A percentile compares a stretch with the other conserved stretches of the same genome.
Conservation (phyloP, 1,284 basidiomycete genomes). For the Sanguinoderma infundibulare region DNA sequence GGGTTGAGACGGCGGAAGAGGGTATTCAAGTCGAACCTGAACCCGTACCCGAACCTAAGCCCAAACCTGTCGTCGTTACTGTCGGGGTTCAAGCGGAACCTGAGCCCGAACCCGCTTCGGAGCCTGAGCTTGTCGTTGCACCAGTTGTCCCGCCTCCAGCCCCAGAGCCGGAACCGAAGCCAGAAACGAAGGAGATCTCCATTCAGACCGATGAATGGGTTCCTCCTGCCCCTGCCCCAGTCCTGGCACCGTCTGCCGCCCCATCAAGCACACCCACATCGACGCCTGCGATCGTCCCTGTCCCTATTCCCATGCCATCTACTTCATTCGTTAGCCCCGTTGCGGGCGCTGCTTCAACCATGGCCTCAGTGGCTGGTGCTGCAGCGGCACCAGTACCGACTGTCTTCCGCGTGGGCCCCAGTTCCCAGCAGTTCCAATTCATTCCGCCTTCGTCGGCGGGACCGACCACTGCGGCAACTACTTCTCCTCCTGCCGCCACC, state of each 20-base stretch:
- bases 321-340: slow-evolving; percentile 9
- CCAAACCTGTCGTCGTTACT: slow-evolving; percentile 73
- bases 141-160: slow-evolving; percentile 7
- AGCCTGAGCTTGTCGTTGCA: slow-evolving; percentile 27
- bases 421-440: slow-evolving; percentile 77
- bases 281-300: slow-evolving; percentile 17
- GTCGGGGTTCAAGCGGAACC: slow-evolving; percentile 69
- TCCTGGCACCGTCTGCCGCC: slow-evolving; percentile 22
- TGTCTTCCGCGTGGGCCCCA: slow-evolving; percentile 52
- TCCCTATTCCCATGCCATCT: slow-evolving; percentile 17
- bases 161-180: slow-evolving; percentile 44
- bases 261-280: slow-evolving; percentile 12
- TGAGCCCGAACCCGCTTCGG: slow-evolving; percentile 40
- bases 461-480: slow-evolving; percentile 30
- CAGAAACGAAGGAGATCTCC: slow-evolving; percentile 71
- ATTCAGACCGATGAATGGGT: slow-evolving; percentile 78
- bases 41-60: slow-evolving; percentile 43
- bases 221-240: slow-evolving; percentile 44
- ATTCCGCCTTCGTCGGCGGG: slow-evolving; percentile 53
- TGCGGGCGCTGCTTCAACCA: slow-evolving; percentile 23
- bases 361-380: slow-evolving; percentile 20
- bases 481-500: slow-evolving; percentile 29
- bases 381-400: slow-evolving; percentile 21
- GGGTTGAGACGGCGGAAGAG: slow-evolving; percentile 15
- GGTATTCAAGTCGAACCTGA: slow-evolving; percentile 31